Conservation (phyloP, 164 flowering plant genomes). For the Dillenia suffruticosa region DNA sequence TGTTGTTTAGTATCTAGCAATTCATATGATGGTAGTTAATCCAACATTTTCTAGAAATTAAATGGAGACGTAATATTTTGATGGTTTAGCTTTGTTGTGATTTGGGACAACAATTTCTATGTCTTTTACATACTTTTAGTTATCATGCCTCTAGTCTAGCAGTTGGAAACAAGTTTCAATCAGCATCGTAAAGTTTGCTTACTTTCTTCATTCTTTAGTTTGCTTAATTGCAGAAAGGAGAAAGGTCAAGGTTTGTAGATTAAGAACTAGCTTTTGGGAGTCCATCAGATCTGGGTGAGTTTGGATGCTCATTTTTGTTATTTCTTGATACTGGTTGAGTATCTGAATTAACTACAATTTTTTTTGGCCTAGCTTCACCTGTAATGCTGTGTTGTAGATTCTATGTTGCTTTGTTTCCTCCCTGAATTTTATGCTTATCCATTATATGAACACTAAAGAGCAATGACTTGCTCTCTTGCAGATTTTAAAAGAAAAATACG, state of each 20-base stretch:
- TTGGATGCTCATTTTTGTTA: neutral
- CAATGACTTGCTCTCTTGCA: constrained; percentile 22
- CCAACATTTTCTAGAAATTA: no score
- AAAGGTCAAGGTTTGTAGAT: constrained; percentile 32
- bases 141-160: no score
- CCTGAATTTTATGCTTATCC: neutral
- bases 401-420: neutral
- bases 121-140: no score
- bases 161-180: no score
- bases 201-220: neutral
- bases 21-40: no score
- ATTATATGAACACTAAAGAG: neutral
- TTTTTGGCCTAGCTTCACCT: neutral
- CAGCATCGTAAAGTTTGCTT: neutral
- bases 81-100: no score
- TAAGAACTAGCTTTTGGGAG: constrained; percentile 75
- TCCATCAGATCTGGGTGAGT: constrained; percentile 75
- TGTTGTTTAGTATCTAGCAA: no score
- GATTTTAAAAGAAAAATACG: constrained; percentile 57
- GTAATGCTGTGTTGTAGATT: neutral
- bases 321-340: neutral
- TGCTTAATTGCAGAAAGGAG: constrained; percentile 34
- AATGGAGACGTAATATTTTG: no score
- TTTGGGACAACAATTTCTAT: no score
- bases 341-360: neutral